phyloP scores from a whole-genome alignment of 805 yeast genomes.

The Candida manassasensis region DNA sequence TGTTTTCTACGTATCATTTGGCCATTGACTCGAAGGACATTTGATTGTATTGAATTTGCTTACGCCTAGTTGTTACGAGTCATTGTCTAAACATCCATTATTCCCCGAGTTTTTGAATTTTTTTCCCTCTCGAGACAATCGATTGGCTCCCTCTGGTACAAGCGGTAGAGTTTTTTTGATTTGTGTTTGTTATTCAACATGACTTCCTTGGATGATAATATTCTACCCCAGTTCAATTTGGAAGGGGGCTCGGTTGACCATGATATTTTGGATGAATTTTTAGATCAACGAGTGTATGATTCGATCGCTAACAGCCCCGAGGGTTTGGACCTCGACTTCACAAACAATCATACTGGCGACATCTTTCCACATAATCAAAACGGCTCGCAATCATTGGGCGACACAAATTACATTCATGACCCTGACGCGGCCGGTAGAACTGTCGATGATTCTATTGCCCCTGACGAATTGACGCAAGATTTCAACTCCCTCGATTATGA shows the following conservation, averaged over 20 bases:
- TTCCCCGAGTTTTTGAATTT: too few species aligned
- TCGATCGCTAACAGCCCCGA: slow-evolving; percentile 12
- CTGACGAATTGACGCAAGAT: neutral
- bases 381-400: too few species aligned
- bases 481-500: neutral
- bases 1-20: too few species aligned
- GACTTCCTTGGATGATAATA: slow-evolving; percentile 4
- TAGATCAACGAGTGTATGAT: slow-evolving; percentile 50
- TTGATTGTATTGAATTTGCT: too few species aligned
- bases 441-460: slow-evolving; percentile 1
- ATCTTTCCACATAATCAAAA: neutral
- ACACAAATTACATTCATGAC: too few species aligned
- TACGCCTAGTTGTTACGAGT: too few species aligned
- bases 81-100: too few species aligned
- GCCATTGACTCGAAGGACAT: too few species aligned
- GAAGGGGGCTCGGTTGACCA: slow-evolving; percentile 24
- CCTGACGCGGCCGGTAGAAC: too few species aligned
- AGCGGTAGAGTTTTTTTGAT: too few species aligned
- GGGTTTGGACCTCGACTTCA: slow-evolving; percentile 8
- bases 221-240: slow-evolving; percentile 1
- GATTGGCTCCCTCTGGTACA: too few species aligned
- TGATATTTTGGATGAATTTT: slow-evolving; percentile 54
- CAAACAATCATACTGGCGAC: neutral
- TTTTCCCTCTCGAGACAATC: too few species aligned
- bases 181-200: neutral